Evolutionary conservation across 2,329 filamentous ascomycete genomes (phyloP).

Genomic region (Fusarium mundagurra): DNA sequence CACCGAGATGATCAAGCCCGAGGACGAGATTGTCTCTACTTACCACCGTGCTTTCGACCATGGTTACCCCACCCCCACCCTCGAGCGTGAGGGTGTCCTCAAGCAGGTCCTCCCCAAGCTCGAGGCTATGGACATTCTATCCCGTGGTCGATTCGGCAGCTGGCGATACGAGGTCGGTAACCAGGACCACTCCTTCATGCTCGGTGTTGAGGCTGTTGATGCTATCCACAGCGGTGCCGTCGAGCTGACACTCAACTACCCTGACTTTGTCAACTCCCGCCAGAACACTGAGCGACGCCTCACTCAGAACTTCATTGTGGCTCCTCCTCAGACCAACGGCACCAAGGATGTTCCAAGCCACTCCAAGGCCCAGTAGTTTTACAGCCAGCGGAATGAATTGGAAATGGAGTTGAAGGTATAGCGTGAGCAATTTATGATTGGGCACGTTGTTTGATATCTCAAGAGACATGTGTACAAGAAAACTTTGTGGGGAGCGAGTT

Average conservation of each 20-base stretch:
- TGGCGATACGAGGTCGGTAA: conserved; percentile 98
- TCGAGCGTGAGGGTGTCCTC: conserved; percentile 95
- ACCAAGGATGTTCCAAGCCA: conserved; percentile 51
- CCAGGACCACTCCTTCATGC: conserved; percentile 98
- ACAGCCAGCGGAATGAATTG: conserved; percentile 41
- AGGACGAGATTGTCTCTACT: conserved; percentile 95
- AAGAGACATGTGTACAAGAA: conserved; percentile 38
- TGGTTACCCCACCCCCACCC: conserved; percentile 93
- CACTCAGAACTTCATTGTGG: conserved; percentile 57
- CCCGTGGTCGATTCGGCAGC: conserved; percentile 95
- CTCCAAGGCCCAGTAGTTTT: conserved; percentile 46
- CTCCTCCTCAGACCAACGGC: conserved; percentile 49
- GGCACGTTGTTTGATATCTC: conserved; percentile 36
- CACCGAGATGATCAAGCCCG: conserved; percentile 92
- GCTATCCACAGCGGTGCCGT: conserved; percentile 88
- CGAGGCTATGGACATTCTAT: conserved; percentile 90
- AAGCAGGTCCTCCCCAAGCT: conserved; percentile 93
- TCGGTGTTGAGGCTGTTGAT: conserved; percentile 93
- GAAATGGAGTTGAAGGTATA: conserved; percentile 3
- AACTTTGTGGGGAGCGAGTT: conserved; percentile 34
- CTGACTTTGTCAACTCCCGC: conserved; percentile 89
- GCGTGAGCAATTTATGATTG: conserved; percentile 31
- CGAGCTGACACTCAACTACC: conserved; percentile 95
- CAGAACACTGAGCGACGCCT: conserved; percentile 63
- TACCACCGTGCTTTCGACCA: conserved; percentile 99